These are phyloP conservation scores for Vitis hybrid DNA, from an alignment of 177 flowering plant species.

Conservation along the genomic window DNA sequence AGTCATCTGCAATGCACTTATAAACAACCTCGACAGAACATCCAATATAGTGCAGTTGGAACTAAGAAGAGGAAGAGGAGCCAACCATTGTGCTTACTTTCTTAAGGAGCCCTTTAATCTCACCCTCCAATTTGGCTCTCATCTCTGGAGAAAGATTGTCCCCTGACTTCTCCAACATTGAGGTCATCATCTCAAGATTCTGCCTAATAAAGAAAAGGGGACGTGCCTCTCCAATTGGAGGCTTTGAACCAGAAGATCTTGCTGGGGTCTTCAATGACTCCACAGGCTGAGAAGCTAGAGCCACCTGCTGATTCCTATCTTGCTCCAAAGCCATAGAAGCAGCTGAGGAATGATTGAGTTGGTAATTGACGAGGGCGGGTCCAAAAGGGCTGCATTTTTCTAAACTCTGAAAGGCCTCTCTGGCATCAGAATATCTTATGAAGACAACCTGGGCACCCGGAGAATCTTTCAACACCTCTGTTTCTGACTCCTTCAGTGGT, in stretches of 20 bases:
- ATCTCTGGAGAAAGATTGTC: slow-evolving; percentile 57
- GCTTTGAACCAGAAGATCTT: slow-evolving; percentile 8
- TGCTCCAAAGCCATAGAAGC: slow-evolving; percentile 17
- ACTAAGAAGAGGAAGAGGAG: slow-evolving; percentile 36
- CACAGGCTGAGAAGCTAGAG: background rate
- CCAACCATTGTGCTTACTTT: slow-evolving; percentile 59
- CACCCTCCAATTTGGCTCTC: slow-evolving; percentile 59
- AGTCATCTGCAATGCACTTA: background rate
- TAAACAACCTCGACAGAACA: background rate
- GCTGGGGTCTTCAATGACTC: slow-evolving; percentile 9
- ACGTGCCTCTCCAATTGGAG: slow-evolving; percentile 27
- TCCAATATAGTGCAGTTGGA: background rate
- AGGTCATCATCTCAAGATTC: slow-evolving; percentile 77
- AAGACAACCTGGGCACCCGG: slow-evolving; percentile 46
- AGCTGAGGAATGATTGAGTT: slow-evolving; percentile 31
- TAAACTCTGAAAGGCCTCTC: slow-evolving; percentile 46
- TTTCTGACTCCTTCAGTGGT: slow-evolving; percentile 47
- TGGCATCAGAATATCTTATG: slow-evolving; percentile 46
- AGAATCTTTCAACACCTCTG: slow-evolving; percentile 35
- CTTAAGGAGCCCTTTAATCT: slow-evolving; percentile 57
- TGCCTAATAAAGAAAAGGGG: slow-evolving; percentile 48
- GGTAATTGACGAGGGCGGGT: slow-evolving; percentile 33
- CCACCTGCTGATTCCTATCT: background rate
- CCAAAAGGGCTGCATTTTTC: slow-evolving; percentile 50
- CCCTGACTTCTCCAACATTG: slow-evolving; percentile 67